phyloP scores from a whole-genome alignment of 2,329 filamentous ascomycete genomes.

The Ambrosiella xylebori region DNA sequence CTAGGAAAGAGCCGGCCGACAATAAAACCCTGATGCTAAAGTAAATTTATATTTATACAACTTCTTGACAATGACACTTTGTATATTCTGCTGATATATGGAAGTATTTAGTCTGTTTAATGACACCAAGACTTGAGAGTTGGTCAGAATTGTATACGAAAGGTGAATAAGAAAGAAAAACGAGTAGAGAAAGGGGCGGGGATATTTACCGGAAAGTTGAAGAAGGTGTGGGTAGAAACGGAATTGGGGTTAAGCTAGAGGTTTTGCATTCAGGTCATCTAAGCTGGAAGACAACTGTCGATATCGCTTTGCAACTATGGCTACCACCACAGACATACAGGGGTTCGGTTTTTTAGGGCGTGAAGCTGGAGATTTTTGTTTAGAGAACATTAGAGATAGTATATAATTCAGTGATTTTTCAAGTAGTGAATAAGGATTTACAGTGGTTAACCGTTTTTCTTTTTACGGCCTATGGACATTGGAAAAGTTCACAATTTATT shows the following conservation, averaged over 20 bases:
- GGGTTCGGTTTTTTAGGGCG: not conserved
- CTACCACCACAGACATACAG: not conserved
- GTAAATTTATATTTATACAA: too few species aligned
- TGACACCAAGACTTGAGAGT: too few species aligned
- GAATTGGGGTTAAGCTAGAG: not conserved
- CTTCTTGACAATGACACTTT: too few species aligned
- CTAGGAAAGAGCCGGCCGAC: not conserved
- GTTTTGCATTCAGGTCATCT: not conserved
- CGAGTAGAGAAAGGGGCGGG: slow-evolving; percentile 1
- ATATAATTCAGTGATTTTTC: too few species aligned
- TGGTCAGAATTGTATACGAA: too few species aligned
- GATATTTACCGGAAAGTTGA: not conserved
- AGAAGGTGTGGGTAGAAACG: not conserved
- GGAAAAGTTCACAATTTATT: too few species aligned
- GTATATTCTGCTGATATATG: too few species aligned
- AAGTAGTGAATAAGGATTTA: too few species aligned
- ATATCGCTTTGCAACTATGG: not conserved
- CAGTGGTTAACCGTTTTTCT: too few species aligned
- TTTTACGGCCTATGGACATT: too few species aligned
- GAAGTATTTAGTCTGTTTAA: too few species aligned
- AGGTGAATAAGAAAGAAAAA: not conserved
- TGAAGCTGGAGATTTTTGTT: not conserved
- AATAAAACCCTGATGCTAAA: not conserved
- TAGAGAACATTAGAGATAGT: too few species aligned
- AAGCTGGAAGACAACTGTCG: not conserved